These are phyloP conservation scores for Pueraria montana DNA, from an alignment of 306 rosid species.

Conservation along the genomic window DNA sequence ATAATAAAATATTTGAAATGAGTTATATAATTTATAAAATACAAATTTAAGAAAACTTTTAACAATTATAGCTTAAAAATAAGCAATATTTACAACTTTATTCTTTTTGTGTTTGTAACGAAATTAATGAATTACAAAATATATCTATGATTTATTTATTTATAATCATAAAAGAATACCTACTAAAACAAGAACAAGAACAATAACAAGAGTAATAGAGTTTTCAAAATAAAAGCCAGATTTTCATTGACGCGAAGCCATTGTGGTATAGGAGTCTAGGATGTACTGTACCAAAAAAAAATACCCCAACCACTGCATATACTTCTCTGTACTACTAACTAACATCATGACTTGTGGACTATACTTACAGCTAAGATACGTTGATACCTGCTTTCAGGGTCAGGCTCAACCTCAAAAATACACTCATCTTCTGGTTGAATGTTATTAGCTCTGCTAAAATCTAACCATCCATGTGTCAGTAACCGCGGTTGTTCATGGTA, in stretches of 20 bases:
- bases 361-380: slow-evolving; percentile 44
- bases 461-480: slow-evolving; percentile 66
- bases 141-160: background rate
- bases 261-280: background rate
- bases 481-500: slow-evolving; percentile 47
- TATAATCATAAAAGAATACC: background rate
- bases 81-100: background rate
- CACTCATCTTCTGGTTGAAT: slow-evolving; percentile 62
- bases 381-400: slow-evolving; percentile 35
- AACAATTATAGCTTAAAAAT: background rate
- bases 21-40: too few species aligned
- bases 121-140: too few species aligned
- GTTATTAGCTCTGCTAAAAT: slow-evolving; percentile 56
- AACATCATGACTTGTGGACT: slow-evolving; percentile 32
- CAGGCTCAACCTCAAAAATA: slow-evolving; percentile 39
- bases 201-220: too few species aligned
- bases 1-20: too few species aligned
- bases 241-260: too few species aligned
- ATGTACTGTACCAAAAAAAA: background rate
- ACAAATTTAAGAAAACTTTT: background rate
- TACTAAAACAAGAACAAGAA: background rate
- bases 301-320: background rate
- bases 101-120: background rate
- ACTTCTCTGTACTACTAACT: background rate
- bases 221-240: background rate